Base-by-base conservation (phyloP, 768 basidiomycete genomes). In the Infundibulicybe gibba region DNA sequence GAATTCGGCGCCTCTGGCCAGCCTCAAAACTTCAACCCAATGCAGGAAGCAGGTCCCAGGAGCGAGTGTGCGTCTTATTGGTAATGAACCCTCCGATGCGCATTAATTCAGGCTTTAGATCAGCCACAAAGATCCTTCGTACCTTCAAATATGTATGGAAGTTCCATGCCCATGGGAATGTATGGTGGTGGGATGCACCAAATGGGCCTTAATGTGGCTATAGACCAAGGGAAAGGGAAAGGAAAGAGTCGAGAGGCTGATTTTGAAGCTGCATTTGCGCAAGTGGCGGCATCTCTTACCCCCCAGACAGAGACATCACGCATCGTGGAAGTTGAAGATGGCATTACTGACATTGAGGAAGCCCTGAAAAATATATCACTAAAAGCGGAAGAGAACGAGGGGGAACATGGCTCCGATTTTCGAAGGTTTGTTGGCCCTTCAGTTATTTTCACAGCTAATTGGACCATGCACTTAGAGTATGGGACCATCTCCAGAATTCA, bases 251-350 rank as follows among this genome's bases (percentile, higher is more conserved):
- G 78, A 47, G 86, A 90, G 44, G 79, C 77, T 3, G 90, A 90
- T 62, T 90, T 91, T 48, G 90, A 92, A 54, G 85, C 85, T n/a
- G 90, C 89, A 9, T 91, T 92, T 64, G 84, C 81, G 10, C 77
- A 86, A 54, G 70, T 76, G 2, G 69, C 71, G 5, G 79, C 77
- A n/a, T 79, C 81, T 15, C 56, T 83, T n/a, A 62, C 65, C 12
- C 57, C 58, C 20, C 71, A 76, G 51, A 50, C 63, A 19, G 69
- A 70, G 25, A 70, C 63, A 41, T 74, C 77, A 14, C 67, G 69
- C 43, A 77, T 86, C 12, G 80, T 75, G 16, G 82, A 85, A 59
- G 64, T 83, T 10, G 69, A 74, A 20, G 68, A 76, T 40, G 62
- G 54, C 31, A 61, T 70, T 13, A 62, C 69, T 8, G 55, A 61